Percentiles rank a stretch among this genome's conserved stretches.
phyloP scores from a whole-genome alignment of 2,329 filamentous ascomycete genomes.

The Pseudogymnoascus sp. region DNA sequence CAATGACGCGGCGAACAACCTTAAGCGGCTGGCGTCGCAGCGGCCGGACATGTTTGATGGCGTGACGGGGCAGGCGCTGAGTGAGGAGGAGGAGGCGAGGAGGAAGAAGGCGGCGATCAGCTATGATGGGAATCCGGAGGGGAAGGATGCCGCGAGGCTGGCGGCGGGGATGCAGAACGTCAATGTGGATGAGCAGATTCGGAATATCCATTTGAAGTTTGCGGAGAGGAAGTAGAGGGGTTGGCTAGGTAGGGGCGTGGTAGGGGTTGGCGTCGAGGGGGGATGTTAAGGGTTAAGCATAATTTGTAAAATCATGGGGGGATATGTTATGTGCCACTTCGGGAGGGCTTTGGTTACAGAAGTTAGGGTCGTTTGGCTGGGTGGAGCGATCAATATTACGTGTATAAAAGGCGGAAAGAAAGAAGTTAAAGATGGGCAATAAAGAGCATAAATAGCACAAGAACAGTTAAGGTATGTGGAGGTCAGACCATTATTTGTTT shows the following conservation, averaged over 20 bases:
- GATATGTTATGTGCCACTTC: background rate
- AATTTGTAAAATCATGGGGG: constrained; percentile 5
- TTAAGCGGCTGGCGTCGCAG: constrained; percentile 89
- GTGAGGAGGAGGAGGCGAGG: constrained; percentile 64
- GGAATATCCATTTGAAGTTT: constrained; percentile 53
- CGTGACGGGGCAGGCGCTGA: constrained; percentile 56
- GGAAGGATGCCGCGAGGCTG: constrained; percentile 43
- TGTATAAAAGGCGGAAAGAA: background rate
- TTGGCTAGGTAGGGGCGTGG: background rate
- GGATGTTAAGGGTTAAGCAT: background rate
- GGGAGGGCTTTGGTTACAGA: background rate
- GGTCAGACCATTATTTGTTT: constrained; percentile 6
- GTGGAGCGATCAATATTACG: background rate
- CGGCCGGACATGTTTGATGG: constrained; percentile 80
- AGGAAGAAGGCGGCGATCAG: constrained; percentile 66
- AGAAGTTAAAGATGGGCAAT: background rate
- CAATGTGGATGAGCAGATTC: constrained; percentile 81
- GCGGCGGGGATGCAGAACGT: constrained; percentile 52
- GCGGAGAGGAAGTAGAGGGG: constrained; percentile 25
- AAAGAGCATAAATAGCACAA: background rate
- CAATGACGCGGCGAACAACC: constrained; percentile 81
- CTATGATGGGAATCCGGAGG: constrained; percentile 58
- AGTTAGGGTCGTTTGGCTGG: background rate
- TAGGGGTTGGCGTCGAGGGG: background rate
- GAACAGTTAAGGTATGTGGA: background rate